Conservation (phyloP, 345 rosid species). For the Linum lewisii region DNA sequence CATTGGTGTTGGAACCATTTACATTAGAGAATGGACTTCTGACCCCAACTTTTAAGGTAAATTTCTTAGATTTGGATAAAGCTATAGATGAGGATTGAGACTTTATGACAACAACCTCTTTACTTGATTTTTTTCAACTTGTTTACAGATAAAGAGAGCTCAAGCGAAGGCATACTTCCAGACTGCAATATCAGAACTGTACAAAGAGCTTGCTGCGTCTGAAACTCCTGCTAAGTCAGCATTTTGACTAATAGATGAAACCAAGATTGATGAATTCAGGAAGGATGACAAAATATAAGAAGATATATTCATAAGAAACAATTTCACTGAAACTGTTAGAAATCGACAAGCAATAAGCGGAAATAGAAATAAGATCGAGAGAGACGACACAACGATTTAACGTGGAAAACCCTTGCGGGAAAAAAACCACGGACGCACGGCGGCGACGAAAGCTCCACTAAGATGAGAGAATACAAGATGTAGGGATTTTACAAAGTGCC, state of each 20-base stretch:
- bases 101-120: background rate
- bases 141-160: slow-evolving; percentile 58
- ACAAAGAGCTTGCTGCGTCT: slow-evolving; percentile 33
- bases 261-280: background rate
- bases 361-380: no score
- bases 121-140: background rate
- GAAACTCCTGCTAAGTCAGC: slow-evolving; percentile 34
- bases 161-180: slow-evolving; percentile 76
- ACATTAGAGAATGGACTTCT: slow-evolving; percentile 74
- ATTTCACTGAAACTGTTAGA: no score
- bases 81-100: background rate
- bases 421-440: no score
- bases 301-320: no score
- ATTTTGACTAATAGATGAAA: background rate
- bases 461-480: no score
- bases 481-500: no score
- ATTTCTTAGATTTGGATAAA: slow-evolving; percentile 6
- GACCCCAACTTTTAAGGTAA: slow-evolving; percentile 93
- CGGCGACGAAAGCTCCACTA: no score
- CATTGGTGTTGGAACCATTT: slow-evolving; percentile 71
- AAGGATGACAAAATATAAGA: no score
- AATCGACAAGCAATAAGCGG: no score
- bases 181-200: slow-evolving; percentile 44
- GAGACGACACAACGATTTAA: no score
- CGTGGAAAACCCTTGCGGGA: no score